phyloP scores from a whole-genome alignment of 2,329 filamentous ascomycete genomes.

The Whalleya microplaca region DNA sequence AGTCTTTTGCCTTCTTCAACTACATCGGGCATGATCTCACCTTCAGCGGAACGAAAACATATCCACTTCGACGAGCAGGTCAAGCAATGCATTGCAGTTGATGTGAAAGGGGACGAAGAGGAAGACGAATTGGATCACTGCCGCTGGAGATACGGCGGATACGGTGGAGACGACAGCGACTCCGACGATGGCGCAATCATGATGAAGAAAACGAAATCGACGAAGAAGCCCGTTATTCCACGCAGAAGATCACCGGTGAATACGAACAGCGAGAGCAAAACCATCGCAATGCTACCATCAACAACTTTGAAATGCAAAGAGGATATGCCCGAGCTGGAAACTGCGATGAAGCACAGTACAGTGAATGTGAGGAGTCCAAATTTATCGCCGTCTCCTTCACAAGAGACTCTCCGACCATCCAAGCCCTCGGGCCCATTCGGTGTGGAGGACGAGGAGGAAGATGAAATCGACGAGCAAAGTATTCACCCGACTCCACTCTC shows the following conservation, averaged over 20 bases:
- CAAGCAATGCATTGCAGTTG: conserved; percentile 92
- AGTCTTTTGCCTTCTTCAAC: conserved; percentile 68
- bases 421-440: conserved; percentile 68
- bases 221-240: conserved; percentile 59
- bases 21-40: conserved; percentile 70
- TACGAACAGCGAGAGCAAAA: conserved; percentile 72
- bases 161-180: conserved; percentile 60
- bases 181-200: conserved; percentile 80
- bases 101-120: conserved; percentile 78
- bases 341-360: conserved; percentile 64
- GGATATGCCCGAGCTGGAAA: conserved; percentile 72
- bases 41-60: conserved; percentile 74
- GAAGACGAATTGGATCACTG: conserved; percentile 60
- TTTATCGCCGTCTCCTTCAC: conserved; percentile 75
- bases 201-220: conserved; percentile 71
- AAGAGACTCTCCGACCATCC: conserved; percentile 78
- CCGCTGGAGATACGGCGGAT: conserved; percentile 35
- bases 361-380: conserved; percentile 51
- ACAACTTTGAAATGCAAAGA: conserved; percentile 85
- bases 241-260: conserved; percentile 42
- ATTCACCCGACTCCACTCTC: conserved; percentile 39
- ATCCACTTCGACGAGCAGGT: conserved; percentile 98
- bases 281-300: conserved; percentile 83
- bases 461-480: conserved; percentile 58
- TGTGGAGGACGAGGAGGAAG: conserved; percentile 59